These are phyloP conservation scores for Collariella sp. DNA, from an alignment of 495 filamentous ascomycete genomes.

Conservation along the genomic window DNA sequence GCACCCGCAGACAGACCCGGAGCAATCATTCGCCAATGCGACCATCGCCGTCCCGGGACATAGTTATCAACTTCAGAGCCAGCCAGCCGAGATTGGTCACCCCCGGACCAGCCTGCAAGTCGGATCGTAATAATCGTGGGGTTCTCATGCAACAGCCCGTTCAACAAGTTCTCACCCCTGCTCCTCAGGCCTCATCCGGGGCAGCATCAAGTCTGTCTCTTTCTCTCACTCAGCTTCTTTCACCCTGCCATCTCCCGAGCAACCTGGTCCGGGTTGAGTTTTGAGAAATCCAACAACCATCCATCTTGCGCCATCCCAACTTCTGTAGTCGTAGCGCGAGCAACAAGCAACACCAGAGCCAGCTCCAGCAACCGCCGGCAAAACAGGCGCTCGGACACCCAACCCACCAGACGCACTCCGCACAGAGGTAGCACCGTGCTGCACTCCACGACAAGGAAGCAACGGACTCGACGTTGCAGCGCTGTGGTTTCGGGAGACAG, in stretches of 20 bases:
- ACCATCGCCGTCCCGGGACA: not conserved
- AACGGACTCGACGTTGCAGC: conserved; percentile 12
- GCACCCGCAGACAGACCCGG: not conserved
- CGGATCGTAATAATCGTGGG: conserved; percentile 11
- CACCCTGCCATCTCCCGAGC: not conserved
- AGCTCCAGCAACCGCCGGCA: no score
- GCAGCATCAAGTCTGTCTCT: not conserved
- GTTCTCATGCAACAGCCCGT: conserved; percentile 6
- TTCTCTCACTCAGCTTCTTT: not conserved
- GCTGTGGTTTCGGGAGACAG: conserved; percentile 6
- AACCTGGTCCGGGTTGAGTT: not conserved
- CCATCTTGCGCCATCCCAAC: not conserved
- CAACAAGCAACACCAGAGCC: no score
- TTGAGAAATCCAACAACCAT: no score
- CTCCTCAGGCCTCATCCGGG: not conserved
- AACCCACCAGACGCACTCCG: no score
- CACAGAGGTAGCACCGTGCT: no score
- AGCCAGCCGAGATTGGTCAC: not conserved
- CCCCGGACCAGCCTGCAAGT: conserved; percentile 7
- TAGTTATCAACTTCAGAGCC: not conserved
- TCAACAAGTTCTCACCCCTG: no score
- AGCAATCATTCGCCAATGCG: conserved; percentile 3
- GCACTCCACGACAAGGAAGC: not conserved
- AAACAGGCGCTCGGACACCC: no score
- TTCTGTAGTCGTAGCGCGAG: no score